Percentiles rank a stretch among this genome's conserved stretches.
Evolutionary conservation across 176 grass and related monocot species (phyloP).

Genomic region (Aegilops longissima): DNA sequence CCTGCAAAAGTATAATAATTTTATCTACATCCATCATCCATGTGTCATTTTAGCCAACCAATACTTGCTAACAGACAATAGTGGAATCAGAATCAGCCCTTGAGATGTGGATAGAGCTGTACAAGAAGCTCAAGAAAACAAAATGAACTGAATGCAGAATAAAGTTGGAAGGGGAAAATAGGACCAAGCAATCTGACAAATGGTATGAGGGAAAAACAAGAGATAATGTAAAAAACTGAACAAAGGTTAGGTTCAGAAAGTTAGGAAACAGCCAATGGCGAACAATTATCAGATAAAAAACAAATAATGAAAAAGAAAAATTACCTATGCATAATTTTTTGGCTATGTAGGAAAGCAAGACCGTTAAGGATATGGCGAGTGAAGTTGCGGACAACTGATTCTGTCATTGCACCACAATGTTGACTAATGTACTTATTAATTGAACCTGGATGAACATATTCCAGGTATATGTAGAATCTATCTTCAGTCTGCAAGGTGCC

Average conservation of each 20-base stretch:
- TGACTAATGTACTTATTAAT: constrained; percentile 93
- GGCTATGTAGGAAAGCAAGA: constrained; percentile 85
- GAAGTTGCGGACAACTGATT: constrained; percentile 92
- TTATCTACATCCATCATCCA: constrained; percentile 8
- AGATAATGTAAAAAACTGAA: constrained; percentile 5
- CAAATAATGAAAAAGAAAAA: constrained; percentile 11
- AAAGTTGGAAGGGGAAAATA: constrained; percentile 5
- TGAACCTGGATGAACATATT: constrained; percentile 97
- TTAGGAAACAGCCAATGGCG: neutral
- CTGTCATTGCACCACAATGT: constrained; percentile 86
- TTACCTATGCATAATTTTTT: constrained; percentile 76
- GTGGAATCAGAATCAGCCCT: constrained; percentile 10
- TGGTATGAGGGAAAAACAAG: neutral
- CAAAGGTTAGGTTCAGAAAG: neutral
- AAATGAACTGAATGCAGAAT: constrained; percentile 7
- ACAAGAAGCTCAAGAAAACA: constrained; percentile 23
- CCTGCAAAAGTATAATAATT: constrained; percentile 52
- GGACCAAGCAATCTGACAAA: neutral
- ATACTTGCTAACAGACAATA: constrained; percentile 1
- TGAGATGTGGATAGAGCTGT: neutral
- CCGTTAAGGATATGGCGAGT: constrained; percentile 96
- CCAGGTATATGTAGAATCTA: constrained; percentile 94
- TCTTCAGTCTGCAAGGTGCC: constrained; percentile 48
- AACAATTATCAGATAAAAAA: neutral
- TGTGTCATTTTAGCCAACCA: constrained; percentile 21